These are phyloP conservation scores for Naganishia liquefaciens DNA, from an alignment of 1,284 basidiomycete species.

Conservation along the genomic window DNA sequence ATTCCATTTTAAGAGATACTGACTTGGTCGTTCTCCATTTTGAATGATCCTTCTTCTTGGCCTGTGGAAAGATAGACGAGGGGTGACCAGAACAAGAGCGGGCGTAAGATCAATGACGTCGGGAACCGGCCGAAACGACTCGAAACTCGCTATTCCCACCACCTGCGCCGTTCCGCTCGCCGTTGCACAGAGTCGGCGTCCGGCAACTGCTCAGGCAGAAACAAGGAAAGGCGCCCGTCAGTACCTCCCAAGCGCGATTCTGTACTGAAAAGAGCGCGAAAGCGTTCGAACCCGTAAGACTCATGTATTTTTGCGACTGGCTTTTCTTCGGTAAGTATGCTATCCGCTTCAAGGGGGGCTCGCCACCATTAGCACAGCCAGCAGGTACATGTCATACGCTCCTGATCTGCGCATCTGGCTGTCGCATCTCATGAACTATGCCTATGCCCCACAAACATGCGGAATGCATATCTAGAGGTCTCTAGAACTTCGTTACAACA, in stretches of 20 bases:
- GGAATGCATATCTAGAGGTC: no score
- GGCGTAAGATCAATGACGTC: slow-evolving; percentile 7
- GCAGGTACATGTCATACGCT: no score
- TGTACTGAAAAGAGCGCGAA: not conserved
- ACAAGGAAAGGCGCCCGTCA: not conserved
- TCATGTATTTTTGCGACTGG: not conserved
- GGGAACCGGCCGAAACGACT: slow-evolving; percentile 10
- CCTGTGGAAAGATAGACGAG: slow-evolving; percentile 26
- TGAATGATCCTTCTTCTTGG: slow-evolving; percentile 35
- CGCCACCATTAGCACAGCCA: no score
- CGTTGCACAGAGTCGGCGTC: slow-evolving; percentile 20
- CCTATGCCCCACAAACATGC: no score
- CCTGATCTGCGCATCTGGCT: no score
- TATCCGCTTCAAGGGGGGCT: no score
- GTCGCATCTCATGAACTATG: no score
- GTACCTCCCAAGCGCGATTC: not conserved
- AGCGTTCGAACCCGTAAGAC: not conserved
- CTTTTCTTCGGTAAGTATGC: no score
- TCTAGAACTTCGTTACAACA: no score
- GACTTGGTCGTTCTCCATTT: slow-evolving; percentile 57
- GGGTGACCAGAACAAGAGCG: slow-evolving; percentile 6
- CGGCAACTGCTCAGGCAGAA: not conserved
- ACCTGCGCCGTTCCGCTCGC: slow-evolving; percentile 3
- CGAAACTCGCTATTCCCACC: slow-evolving; percentile 29
- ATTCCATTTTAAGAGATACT: slow-evolving; percentile 27